Percentiles rank a stretch among this genome's conserved stretches.
These are phyloP conservation scores for Raphanus raphanistrum DNA, from an alignment of 345 rosid genomes.

Conservation along the genomic window DNA sequence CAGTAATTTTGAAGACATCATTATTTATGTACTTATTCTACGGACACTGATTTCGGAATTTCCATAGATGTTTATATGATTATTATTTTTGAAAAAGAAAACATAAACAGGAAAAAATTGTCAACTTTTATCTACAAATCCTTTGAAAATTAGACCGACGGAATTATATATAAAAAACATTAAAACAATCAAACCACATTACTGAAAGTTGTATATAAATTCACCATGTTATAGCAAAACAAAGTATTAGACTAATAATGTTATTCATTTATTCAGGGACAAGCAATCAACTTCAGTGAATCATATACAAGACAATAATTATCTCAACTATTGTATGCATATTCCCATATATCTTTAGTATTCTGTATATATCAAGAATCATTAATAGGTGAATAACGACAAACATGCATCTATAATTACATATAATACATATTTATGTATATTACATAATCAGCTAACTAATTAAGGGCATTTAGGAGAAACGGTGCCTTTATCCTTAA, in stretches of 20 bases:
- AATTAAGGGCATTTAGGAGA: constrained; percentile 52
- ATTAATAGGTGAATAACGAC: not conserved
- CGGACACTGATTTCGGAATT: constrained; percentile 28
- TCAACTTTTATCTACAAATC: constrained; percentile 26
- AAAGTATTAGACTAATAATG: not conserved
- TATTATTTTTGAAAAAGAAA: not conserved
- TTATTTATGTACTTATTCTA: constrained; percentile 19
- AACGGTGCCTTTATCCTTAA: constrained; percentile 46
- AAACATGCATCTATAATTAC: not conserved
- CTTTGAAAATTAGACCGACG: constrained; percentile 24
- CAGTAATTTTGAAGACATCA: constrained; percentile 10
- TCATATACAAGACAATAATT: constrained; percentile 3
- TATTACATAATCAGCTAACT: not conserved
- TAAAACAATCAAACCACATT: constrained; percentile 1
- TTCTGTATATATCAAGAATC: not conserved
- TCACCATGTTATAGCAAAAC: not conserved
- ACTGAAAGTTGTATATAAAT: not conserved
- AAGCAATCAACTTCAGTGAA: not conserved
- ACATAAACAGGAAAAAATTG: constrained; percentile 13
- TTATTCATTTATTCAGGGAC: constrained; percentile 2
- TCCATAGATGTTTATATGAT: constrained; percentile 2
- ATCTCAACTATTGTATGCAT: constrained; percentile 14
- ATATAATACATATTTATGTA: not conserved
- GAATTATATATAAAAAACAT: constrained; percentile 3
- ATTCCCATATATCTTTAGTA: not conserved